Evolutionary conservation across 2,329 filamentous ascomycete genomes (phyloP).

Genomic region (Dothistroma septosporum): DNA sequence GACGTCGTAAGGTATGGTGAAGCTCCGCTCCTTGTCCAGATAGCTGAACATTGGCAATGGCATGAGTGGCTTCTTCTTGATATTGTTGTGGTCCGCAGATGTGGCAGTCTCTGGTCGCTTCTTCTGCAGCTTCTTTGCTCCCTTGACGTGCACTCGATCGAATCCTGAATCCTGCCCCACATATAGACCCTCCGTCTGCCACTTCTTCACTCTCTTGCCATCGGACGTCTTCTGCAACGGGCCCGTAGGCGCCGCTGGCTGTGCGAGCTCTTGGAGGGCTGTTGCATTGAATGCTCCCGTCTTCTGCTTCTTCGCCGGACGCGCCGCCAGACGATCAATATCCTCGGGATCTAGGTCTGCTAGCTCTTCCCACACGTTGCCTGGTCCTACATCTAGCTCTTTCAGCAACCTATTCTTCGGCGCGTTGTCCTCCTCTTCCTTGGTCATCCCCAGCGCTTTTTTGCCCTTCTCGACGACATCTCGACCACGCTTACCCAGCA

Average conservation of each 20-base stretch:
- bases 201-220: constrained; percentile 62
- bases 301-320: constrained; percentile 29
- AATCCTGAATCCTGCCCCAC: constrained; percentile 65
- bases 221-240: constrained; percentile 28
- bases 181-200: constrained; percentile 78
- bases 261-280: constrained; percentile 22
- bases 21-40: constrained; percentile 63
- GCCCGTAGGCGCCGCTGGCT: constrained; percentile 19
- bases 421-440: constrained; percentile 21
- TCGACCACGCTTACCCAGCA: constrained; percentile 36
- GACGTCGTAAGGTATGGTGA: constrained; percentile 83
- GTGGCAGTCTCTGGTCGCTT: constrained; percentile 28
- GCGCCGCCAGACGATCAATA: constrained; percentile 17
- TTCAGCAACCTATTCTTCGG: constrained; percentile 27
- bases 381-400: constrained; percentile 32
- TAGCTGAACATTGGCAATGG: constrained; percentile 36
- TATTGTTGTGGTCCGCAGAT: constrained; percentile 41
- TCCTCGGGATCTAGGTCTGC: constrained; percentile 27
- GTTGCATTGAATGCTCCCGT: constrained; percentile 14
- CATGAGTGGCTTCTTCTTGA: constrained; percentile 48
- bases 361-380: constrained; percentile 32
- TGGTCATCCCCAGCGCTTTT: constrained; percentile 29
- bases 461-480: constrained; percentile 39
- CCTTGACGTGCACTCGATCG: constrained; percentile 36
- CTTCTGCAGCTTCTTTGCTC: constrained; percentile 49